Evolutionary conservation across 345 rosid genomes (phyloP).

Genomic region (Adansonia digitata): DNA sequence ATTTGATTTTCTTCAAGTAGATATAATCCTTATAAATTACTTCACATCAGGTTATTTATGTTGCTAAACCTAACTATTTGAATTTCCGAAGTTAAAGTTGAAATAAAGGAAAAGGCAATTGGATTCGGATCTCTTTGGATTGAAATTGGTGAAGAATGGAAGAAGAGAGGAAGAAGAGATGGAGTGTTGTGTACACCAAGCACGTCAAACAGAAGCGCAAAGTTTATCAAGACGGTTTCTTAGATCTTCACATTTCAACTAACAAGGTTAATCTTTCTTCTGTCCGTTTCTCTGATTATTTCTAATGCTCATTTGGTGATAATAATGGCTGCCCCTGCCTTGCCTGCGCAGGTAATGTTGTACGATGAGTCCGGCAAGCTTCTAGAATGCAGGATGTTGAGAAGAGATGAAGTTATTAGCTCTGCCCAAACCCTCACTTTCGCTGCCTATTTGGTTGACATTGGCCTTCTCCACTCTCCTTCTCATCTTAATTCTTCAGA

Average conservation of each 20-base stretch:
- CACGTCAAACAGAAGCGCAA: conserved; percentile 79
- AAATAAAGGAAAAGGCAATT: too few relatives aligned
- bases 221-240: conserved; percentile 73
- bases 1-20: too few relatives aligned
- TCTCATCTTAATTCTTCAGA: not conserved
- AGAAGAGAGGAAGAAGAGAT: conserved; percentile 46
- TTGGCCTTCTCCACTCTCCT: conserved; percentile 47
- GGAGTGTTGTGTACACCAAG: conserved; percentile 80
- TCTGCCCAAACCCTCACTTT: conserved; percentile 57
- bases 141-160: not conserved
- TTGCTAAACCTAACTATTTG: too few relatives aligned
- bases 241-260: conserved; percentile 42
- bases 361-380: conserved; percentile 66
- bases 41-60: too few relatives aligned
- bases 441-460: conserved; percentile 54
- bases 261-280: conserved; percentile 40
- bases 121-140: not conserved
- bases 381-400: conserved; percentile 66
- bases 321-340: not conserved
- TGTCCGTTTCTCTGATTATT: not conserved
- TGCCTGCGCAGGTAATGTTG: conserved; percentile 62
- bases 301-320: not conserved
- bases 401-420: conserved; percentile 47
- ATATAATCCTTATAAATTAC: too few relatives aligned
- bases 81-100: too few relatives aligned